A percentile compares a stretch with the other conserved stretches of the same genome.
Evolutionary conservation across 345 rosid species (phyloP).

Genomic region (Eucalyptus curtisii): DNA sequence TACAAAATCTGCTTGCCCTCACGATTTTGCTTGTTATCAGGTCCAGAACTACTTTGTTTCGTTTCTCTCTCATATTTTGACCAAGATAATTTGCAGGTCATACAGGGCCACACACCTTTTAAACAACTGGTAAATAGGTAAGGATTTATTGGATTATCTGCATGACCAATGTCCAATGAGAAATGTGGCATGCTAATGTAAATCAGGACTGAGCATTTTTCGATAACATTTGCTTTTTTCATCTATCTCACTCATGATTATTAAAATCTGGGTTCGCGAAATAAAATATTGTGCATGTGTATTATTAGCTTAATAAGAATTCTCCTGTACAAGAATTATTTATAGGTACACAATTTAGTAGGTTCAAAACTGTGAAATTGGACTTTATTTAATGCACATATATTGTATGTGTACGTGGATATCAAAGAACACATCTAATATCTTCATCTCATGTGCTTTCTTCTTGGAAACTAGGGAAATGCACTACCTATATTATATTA

Average conservation of each 20-base stretch:
- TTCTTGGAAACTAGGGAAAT: neutral
- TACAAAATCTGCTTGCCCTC: neutral
- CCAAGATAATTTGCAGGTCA: conserved; percentile 29
- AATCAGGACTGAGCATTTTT: neutral
- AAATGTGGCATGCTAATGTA: neutral
- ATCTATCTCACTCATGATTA: neutral
- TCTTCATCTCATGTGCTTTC: neutral
- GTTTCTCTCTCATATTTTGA: neutral
- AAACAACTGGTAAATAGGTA: conserved; percentile 54
- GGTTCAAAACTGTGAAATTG: neutral
- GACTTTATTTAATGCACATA: neutral
- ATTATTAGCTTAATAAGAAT: neutral
- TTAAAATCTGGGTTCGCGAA: neutral
- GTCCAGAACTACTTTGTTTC: neutral
- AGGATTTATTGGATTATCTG: neutral
- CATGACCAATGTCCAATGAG: neutral
- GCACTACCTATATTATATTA: neutral
- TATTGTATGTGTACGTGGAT: neutral
- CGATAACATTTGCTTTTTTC: neutral
- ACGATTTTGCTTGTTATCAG: neutral
- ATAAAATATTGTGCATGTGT: neutral
- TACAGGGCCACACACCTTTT: conserved; percentile 82
- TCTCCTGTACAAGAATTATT: neutral
- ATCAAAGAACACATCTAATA: neutral
- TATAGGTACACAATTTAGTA: neutral